phyloP scores from a whole-genome alignment of 495 filamentous ascomycete species.

The Glutinoglossum americanum region DNA sequence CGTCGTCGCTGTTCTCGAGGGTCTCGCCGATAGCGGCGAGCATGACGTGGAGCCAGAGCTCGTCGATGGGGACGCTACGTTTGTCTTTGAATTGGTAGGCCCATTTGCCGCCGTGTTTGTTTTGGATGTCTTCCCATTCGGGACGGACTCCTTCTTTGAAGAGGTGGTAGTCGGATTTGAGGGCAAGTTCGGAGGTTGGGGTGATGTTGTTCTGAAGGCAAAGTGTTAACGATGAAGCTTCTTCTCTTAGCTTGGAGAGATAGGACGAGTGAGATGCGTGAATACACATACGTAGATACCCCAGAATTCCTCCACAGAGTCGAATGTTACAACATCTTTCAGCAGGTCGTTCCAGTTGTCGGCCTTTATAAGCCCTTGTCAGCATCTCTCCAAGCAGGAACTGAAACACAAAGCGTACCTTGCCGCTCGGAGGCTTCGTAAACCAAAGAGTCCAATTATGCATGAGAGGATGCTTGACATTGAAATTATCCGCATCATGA shows the following conservation, averaged over 20 bases:
- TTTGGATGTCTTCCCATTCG: conserved; percentile 94
- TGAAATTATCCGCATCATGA: conserved; percentile 94
- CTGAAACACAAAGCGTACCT: conserved; percentile 31
- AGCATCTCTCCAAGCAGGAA: background rate
- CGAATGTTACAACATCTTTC: conserved; percentile 96
- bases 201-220: conserved; percentile 82
- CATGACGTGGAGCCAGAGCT: conserved; percentile 93
- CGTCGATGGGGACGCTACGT: conserved; percentile 72
- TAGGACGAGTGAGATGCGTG: background rate
- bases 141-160: conserved; percentile 95
- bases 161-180: conserved; percentile 98
- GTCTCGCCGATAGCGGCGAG: conserved; percentile 94
- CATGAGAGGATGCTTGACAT: conserved; percentile 92
- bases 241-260: too few species aligned
- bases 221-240: conserved; percentile 7
- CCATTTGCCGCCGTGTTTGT: conserved; percentile 99
- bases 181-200: conserved; percentile 76
- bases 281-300: conserved; percentile 70
- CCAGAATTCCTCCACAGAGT: conserved; percentile 99
- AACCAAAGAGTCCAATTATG: conserved; percentile 98
- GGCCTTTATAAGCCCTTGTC: conserved; percentile 29
- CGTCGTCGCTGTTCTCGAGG: conserved; percentile 67
- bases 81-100: conserved; percentile 93
- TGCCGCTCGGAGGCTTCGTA: conserved; percentile 92
- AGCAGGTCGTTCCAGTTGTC: conserved; percentile 97